Base-by-base conservation (phyloP, 805 yeast species). In the Yamadazyma olivae region DNA sequence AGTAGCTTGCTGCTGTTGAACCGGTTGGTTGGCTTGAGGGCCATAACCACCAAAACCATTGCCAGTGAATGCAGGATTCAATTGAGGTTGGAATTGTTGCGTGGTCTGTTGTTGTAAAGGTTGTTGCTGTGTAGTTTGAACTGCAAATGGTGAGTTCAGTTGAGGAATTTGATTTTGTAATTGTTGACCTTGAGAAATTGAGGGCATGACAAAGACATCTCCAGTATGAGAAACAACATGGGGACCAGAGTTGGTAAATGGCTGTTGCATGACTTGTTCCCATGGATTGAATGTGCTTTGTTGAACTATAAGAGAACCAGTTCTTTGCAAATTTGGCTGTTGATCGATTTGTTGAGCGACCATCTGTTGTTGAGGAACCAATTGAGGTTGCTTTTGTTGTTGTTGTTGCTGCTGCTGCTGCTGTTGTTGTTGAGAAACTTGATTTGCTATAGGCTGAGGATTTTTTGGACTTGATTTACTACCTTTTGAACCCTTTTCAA, bases 11-110 rank as follows among this genome's bases (percentile, higher is more conserved):
- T 42, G 50, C 23, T 30, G 40, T 17, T 29, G 39, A 3, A 17
- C 33, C 13, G 39, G 48, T 31, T 54, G 58, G 17, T 43, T 48
- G n/a, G 37, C 33, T 36, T 52, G 68, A 7, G 54, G 55, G 5
- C 59, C 64, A 48, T 68, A 73, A 1, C 78, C 79, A 9, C 83
- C 83, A 54, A 78, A 77, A 0, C 83, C 84, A 23, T 70, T 70
- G 10, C 82, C 83, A 5, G 82, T 77, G 43, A 58, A 67, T 3
- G 64, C 49, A 13, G 61, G 48, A 39, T 39, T 52, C 33, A 53
- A 35, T 32, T 53, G 61, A 19, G 14, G 26, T 30, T 52, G 50
- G 36, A 57, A 38, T 35, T 60, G 64, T n/a, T n/a, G n/a, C n/a
- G n/a, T n/a, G n/a, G n/a, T n/a, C n/a, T 29, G n/a, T n/a, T 52